These are phyloP conservation scores for Cyclostephanos tholiformis DNA, from an alignment of 108 stramenopile species.

Conservation along the genomic window DNA sequence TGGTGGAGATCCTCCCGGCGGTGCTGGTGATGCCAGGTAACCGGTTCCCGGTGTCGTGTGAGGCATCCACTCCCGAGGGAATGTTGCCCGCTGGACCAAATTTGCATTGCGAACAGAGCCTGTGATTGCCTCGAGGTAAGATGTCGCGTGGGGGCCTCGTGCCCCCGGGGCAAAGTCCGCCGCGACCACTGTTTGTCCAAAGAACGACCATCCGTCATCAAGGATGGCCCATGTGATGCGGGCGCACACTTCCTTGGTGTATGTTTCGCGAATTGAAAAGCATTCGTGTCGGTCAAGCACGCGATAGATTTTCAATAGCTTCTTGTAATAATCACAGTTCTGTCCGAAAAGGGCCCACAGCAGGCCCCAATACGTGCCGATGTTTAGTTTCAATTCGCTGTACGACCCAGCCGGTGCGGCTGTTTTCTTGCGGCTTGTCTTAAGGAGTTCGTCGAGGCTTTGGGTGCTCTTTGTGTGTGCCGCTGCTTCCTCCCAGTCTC, in stretches of 20 bases:
- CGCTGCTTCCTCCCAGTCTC: too few species aligned
- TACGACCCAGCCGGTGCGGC: not conserved
- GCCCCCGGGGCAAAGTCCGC: not conserved
- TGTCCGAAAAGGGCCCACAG: not conserved
- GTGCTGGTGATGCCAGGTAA: too few species aligned
- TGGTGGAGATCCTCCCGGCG: too few species aligned
- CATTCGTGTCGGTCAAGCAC: not conserved
- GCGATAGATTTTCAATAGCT: not conserved
- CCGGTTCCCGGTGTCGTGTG: too few species aligned
- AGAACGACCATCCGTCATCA: not conserved
- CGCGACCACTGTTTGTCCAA: not conserved
- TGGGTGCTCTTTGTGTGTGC: too few species aligned
- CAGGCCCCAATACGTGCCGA: not conserved
- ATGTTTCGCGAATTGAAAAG: not conserved
- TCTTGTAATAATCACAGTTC: not conserved
- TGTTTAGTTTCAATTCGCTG: not conserved
- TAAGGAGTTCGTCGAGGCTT: too few species aligned
- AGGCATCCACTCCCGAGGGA: not conserved
- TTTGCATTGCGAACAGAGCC: not conserved
- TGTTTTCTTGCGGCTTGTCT: too few species aligned
- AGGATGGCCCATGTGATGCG: constrained; percentile 1
- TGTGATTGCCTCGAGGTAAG: not conserved
- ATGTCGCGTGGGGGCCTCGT: not conserved
- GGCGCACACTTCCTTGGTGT: not conserved
- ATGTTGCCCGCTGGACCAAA: not conserved